These are phyloP conservation scores for Caloboletus firmus DNA, from an alignment of 1,284 basidiomycete species.

Conservation along the genomic window DNA sequence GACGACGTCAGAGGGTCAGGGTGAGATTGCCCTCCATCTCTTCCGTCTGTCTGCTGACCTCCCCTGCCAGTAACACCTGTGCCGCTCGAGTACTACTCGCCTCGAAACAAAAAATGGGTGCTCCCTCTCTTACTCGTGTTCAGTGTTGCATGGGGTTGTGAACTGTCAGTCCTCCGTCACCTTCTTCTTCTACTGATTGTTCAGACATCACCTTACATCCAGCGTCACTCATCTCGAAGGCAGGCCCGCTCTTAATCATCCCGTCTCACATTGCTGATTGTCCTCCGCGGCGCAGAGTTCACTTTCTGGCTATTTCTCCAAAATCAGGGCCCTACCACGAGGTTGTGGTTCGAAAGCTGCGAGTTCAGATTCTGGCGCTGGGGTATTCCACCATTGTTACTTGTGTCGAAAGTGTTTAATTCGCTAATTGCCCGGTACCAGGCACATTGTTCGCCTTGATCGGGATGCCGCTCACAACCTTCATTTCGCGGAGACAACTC, in stretches of 20 bases:
- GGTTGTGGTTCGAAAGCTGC: conserved; percentile 71
- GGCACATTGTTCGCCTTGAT: conserved; percentile 61
- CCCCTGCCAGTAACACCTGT: conserved; percentile 49
- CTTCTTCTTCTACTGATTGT: neutral
- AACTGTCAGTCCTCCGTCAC: conserved; percentile 52
- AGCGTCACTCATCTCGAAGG: conserved; percentile 84
- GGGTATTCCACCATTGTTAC: conserved; percentile 40
- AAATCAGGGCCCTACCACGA: conserved; percentile 64
- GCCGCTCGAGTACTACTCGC: conserved; percentile 51
- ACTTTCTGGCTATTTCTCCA: conserved; percentile 77
- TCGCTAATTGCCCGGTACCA: conserved; percentile 31
- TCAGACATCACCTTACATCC: neutral
- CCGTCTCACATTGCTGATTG: neutral
- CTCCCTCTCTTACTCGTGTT: conserved; percentile 67
- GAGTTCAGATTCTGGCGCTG: conserved; percentile 61
- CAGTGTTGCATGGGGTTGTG: conserved; percentile 68
- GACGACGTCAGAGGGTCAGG: conserved; percentile 33
- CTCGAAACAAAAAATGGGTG: conserved; percentile 50
- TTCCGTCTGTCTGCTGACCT: conserved; percentile 12
- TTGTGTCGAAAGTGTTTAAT: conserved; percentile 5
- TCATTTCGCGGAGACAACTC: conserved; percentile 55
- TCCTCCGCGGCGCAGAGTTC: conserved; percentile 48
- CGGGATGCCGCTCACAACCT: conserved; percentile 66
- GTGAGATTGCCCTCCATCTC: conserved; percentile 36
- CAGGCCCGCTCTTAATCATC: conserved; percentile 20